Conservation (phyloP, 441 rosid species). For the Rhodomyrtus psidioides region DNA sequence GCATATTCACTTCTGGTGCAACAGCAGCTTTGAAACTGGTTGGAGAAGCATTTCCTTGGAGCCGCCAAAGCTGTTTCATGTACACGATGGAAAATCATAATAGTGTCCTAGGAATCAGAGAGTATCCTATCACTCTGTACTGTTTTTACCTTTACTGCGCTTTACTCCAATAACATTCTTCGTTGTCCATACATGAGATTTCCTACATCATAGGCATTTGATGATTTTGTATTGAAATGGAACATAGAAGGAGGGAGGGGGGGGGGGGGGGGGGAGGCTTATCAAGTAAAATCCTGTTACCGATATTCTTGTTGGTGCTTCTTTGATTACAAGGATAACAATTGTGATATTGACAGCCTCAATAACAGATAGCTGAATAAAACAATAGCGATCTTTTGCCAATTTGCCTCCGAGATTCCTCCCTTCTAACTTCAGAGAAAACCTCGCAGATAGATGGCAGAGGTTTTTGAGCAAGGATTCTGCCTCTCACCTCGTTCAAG, state of each 20-base stretch:
- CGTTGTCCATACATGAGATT: neutral
- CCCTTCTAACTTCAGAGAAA: neutral
- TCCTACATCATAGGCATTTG: neutral
- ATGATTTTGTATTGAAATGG: neutral
- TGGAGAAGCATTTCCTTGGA: constrained; percentile 96
- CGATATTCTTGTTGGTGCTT: neutral
- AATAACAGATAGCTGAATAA: too few species aligned
- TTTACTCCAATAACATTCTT: neutral
- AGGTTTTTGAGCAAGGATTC: neutral
- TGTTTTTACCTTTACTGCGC: neutral
- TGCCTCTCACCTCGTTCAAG: neutral
- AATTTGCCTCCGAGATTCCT: neutral
- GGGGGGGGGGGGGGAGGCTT: neutral
- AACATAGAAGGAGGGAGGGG: neutral
- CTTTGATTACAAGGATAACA: neutral
- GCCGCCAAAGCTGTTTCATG: constrained; percentile 47
- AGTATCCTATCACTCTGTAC: constrained; percentile 47
- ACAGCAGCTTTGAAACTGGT: constrained; percentile 86
- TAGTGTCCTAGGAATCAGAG: constrained; percentile 96
- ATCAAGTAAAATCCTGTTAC: neutral
- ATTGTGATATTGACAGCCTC: neutral
- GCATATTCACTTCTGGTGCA: constrained; percentile 92
- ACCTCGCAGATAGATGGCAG: neutral
- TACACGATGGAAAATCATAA: constrained; percentile 94
- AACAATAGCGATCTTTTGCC: too few species aligned